Base-by-base conservation (phyloP, 192 early-diverging fungal species). In the Anaeromyces robustus region DNA sequence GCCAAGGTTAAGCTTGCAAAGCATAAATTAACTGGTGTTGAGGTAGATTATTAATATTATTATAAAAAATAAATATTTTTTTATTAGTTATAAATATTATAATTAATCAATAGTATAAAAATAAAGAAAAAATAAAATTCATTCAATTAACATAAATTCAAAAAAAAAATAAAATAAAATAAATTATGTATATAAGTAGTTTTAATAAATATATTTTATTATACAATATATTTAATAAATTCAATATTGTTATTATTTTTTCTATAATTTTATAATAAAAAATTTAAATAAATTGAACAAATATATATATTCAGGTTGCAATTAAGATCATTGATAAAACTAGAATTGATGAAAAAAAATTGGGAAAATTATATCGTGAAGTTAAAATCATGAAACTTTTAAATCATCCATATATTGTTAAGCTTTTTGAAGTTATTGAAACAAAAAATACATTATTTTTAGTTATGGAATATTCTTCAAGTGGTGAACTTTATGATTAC, bases 1-100 rank as follows among this genome's bases (percentile, higher is more conserved):
- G 96, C 95, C 80, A 97, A 99, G 86, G 96, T 97, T 81, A 99
- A 99, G 87, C 89, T 98, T 19, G 96, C 94, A 4, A 91, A 94
- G 83, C 95, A 99, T 82, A 68, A 68, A 68, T n/a, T 68, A n/a
- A 68, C 52, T 9, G 52, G 52, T n/a, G 52, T 68, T n/a, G 52
- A 68, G 52, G 52, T 68, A 68, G 9, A 9, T 52, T 22, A 22
- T 2, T 39, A 14, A 14, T 12, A 14, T 14, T 14, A 39, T 14
- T 14, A 14, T n/a, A n/a, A n/a, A n/a, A n/a, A n/a, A n/a, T n/a
- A n/a, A n/a, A n/a, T n/a, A n/a, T n/a, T n/a, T n/a, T n/a, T n/a
- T n/a, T n/a, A n/a, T n/a, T n/a, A n/a, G n/a, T n/a, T n/a, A n/a
- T n/a, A n/a, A n/a, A n/a, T n/a, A n/a, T n/a, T n/a, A n/a, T n/a